Percentiles rank a stretch among this genome's conserved stretches.
phyloP scores from a whole-genome alignment of 78 protist species.

The Dictyostelium firmibasis region DNA sequence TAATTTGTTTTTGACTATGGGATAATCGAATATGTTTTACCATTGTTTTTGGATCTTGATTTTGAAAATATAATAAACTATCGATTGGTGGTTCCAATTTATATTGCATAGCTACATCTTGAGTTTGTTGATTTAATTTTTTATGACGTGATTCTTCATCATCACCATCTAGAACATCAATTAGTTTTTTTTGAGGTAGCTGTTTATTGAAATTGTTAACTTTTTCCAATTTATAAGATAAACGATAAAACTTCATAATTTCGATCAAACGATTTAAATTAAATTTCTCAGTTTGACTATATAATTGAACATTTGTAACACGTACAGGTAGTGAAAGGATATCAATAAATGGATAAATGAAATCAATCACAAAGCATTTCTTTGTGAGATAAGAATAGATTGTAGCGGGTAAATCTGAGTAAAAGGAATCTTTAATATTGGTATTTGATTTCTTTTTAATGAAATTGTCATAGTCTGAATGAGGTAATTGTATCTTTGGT shows the following conservation, averaged over 20 bases:
- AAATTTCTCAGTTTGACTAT: slow-evolving; percentile 9
- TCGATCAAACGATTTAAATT: slow-evolving; percentile 21
- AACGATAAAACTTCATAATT: slow-evolving; percentile 28
- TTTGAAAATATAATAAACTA: not conserved
- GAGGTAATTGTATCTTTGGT: slow-evolving; percentile 42
- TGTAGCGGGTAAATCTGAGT: not conserved
- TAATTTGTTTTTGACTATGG: slow-evolving; percentile 52
- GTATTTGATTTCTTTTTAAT: not conserved
- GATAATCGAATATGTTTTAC: slow-evolving; percentile 7
- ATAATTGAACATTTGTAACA: slow-evolving; percentile 39
- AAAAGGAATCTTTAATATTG: slow-evolving; percentile 30
- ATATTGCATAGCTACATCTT: not conserved
- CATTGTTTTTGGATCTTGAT: not conserved
- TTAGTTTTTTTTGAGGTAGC: not conserved
- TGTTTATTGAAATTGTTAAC: not conserved
- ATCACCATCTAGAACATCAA: not conserved
- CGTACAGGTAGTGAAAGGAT: slow-evolving; percentile 32
- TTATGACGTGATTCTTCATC: not conserved
- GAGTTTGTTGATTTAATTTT: not conserved
- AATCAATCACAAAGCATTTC: slow-evolving; percentile 13
- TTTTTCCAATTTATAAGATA: slow-evolving; percentile 12
- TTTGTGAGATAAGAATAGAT: not conserved
- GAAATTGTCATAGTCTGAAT: not conserved
- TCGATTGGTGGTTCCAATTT: slow-evolving; percentile 42
- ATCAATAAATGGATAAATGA: slow-evolving; percentile 48